Percentiles rank a stretch among this genome's conserved stretches.
phyloP scores from a whole-genome alignment of 805 yeast genomes.

The Metschnikowia kofuensis region DNA sequence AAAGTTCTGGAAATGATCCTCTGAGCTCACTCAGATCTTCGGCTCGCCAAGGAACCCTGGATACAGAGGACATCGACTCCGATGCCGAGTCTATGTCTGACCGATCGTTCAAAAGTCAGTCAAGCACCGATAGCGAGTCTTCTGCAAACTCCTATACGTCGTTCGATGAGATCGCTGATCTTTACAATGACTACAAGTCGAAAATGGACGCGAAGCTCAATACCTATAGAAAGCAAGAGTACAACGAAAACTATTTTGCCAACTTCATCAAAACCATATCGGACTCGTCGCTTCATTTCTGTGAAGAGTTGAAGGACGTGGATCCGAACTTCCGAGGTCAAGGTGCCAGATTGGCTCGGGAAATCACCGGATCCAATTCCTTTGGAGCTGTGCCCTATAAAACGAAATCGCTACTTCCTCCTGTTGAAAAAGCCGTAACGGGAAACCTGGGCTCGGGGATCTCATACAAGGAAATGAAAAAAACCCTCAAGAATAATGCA shows the following conservation, averaged over 20 bases:
- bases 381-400: constrained; percentile 40
- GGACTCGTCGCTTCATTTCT: constrained; percentile 33
- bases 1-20: neutral
- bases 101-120: constrained; percentile 15
- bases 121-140: constrained; percentile 22
- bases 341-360: constrained; percentile 42
- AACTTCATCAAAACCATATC: constrained; percentile 28
- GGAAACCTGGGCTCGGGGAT: constrained; percentile 16
- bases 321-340: constrained; percentile 40
- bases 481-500: constrained; percentile 22
- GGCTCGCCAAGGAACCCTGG: neutral
- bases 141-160: constrained; percentile 36
- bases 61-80: constrained; percentile 2
- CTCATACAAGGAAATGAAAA: constrained; percentile 35
- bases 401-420: constrained; percentile 40
- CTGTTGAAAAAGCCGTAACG: constrained; percentile 21
- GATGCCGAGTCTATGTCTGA: constrained; percentile 16
- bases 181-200: constrained; percentile 29
- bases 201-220: constrained; percentile 19
- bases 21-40: constrained; percentile 1
- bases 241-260: constrained; percentile 28
- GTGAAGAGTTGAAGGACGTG: constrained; percentile 33
- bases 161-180: constrained; percentile 36
- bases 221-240: constrained; percentile 12
- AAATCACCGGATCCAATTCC: constrained; percentile 40